A percentile compares a stretch with the other conserved stretches of the same genome.
Conservation (phyloP, 2,329 filamentous ascomycete species). For the Verticillium nubilum region DNA sequence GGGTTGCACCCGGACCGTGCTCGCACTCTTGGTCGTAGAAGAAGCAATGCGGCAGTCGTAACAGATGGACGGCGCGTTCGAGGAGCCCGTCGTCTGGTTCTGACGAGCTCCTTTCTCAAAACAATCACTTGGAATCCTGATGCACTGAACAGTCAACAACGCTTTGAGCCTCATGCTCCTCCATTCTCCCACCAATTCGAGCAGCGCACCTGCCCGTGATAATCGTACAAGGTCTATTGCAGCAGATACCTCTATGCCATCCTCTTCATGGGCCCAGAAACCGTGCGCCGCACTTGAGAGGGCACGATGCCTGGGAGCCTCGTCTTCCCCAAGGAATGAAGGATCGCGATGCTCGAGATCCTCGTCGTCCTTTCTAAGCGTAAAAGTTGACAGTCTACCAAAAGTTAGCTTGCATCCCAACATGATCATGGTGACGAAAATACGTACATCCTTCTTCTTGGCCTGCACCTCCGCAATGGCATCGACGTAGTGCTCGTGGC, state of each 20-base stretch:
- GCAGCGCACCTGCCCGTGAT: background rate
- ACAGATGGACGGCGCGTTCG: background rate
- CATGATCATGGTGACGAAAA: background rate
- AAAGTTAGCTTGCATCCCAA: conserved; percentile 16
- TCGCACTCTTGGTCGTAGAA: background rate
- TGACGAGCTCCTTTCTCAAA: background rate
- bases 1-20: background rate
- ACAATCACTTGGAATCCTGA: background rate
- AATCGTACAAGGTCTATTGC: conserved; percentile 1
- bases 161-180: background rate
- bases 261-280: background rate
- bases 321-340: no score
- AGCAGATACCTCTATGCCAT: background rate
- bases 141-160: background rate
- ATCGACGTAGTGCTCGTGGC: conserved; percentile 97
- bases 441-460: conserved; percentile 83
- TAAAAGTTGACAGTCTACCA: conserved; percentile 53
- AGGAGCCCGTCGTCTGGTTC: background rate
- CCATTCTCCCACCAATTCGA: background rate
- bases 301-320: background rate
- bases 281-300: background rate
- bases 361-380: conserved; percentile 27
- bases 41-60: background rate
- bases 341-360: background rate
- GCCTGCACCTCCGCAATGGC: conserved; percentile 93